Conservation (phyloP, 1,284 basidiomycete species). For the Microbotryomycetes sp. region DNA sequence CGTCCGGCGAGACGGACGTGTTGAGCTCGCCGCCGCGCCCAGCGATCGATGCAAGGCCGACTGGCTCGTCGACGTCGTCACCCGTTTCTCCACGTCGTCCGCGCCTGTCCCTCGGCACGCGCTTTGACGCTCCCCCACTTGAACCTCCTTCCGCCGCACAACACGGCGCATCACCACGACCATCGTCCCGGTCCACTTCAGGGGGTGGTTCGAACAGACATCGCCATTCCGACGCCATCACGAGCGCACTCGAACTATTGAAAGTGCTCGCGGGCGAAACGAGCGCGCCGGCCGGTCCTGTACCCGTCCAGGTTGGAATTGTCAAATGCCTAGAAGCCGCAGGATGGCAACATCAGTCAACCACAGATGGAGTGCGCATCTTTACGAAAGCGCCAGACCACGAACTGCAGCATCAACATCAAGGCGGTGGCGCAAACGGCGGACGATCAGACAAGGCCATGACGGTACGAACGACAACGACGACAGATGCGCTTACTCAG, state of each 20-base stretch:
- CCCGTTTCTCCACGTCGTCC: too few species aligned
- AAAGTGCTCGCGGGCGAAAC: conserved; percentile 5
- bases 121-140: neutral
- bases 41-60: too few species aligned
- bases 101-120: neutral
- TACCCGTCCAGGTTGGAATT: conserved; percentile 4
- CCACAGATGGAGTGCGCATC: conserved; percentile 16
- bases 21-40: neutral
- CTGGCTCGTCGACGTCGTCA: too few species aligned
- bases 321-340: conserved; percentile 8
- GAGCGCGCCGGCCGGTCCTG: neutral
- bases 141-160: neutral
- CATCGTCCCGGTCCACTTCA: neutral
- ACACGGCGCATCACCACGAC: neutral
- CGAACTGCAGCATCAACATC: neutral
- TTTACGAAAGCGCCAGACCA: conserved; percentile 2
- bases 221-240: neutral
- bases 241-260: conserved; percentile 8
- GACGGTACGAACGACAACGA: neutral
- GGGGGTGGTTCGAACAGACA: too few species aligned
- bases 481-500: neutral
- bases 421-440: neutral
- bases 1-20: too few species aligned
- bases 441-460: neutral
- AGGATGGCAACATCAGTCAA: conserved; percentile 15